Percentiles rank a stretch among this genome's conserved stretches.
phyloP scores from a whole-genome alignment of 345 rosid genomes.

The Gossypium stocksii region DNA sequence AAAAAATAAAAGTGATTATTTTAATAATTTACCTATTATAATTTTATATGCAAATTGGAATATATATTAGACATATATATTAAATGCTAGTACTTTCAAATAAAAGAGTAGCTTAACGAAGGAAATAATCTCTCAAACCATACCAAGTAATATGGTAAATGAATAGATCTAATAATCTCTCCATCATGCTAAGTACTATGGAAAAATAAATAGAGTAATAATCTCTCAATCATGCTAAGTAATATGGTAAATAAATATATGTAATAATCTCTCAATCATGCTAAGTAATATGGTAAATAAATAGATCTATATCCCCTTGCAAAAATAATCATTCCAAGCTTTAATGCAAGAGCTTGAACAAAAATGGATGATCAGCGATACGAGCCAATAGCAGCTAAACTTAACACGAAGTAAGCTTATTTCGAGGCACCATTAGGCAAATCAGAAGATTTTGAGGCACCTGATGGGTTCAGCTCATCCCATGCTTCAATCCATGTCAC shows the following conservation, averaged over 20 bases:
- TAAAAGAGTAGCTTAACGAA: background rate
- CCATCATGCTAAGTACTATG: background rate
- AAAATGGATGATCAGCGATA: background rate
- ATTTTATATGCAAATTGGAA: too few relatives aligned
- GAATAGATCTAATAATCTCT: background rate
- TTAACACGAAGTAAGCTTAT: constrained; percentile 10
- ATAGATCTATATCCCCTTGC: background rate
- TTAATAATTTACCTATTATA: too few relatives aligned
- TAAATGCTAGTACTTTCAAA: too few relatives aligned
- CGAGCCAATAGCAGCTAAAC: background rate
- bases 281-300: background rate
- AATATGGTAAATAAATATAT: too few relatives aligned
- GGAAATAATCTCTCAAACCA: background rate
- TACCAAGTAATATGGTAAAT: too few relatives aligned
- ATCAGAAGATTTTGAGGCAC: constrained; percentile 11
- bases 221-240: too few relatives aligned
- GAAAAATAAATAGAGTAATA: too few relatives aligned
- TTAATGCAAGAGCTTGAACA: constrained; percentile 8
- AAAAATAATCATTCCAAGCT: constrained; percentile 24
- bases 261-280: background rate
- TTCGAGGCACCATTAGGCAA: constrained; percentile 28
- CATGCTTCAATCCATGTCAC: constrained; percentile 86
- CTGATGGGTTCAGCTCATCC: constrained; percentile 78
- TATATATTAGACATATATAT: too few relatives aligned
- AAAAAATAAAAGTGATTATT: too few relatives aligned